These are phyloP conservation scores for Citrullus colocynthis DNA, from an alignment of 306 rosid genomes.

Conservation along the genomic window DNA sequence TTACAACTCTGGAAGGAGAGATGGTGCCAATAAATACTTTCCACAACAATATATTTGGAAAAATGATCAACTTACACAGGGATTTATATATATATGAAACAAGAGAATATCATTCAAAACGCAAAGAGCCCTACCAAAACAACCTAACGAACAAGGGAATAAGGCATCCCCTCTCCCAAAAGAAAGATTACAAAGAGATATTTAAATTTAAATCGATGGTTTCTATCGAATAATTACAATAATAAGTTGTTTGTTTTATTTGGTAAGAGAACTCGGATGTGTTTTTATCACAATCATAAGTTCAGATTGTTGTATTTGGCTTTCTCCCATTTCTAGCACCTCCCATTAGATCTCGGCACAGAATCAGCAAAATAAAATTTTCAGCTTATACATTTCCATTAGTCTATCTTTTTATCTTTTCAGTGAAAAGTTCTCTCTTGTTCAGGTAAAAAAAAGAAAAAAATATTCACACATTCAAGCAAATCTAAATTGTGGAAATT, in stretches of 20 bases:
- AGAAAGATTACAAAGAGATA: background rate
- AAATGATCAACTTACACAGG: background rate
- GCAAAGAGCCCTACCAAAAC: background rate
- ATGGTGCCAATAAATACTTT: background rate
- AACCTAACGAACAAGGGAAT: background rate
- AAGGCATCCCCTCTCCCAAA: background rate
- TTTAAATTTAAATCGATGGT: background rate
- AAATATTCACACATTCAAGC: too few relatives aligned
- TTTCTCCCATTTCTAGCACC: background rate
- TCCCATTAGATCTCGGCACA: background rate
- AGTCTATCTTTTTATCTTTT: too few relatives aligned
- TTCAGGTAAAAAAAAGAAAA: too few relatives aligned
- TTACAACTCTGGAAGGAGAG: slow-evolving; percentile 52
- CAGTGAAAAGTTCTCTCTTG: too few relatives aligned
- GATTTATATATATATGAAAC: background rate
- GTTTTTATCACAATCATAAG: background rate
- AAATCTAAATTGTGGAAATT: background rate
- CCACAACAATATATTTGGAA: background rate
- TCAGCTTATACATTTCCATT: background rate
- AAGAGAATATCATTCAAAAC: too few relatives aligned
- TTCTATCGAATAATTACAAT: background rate
- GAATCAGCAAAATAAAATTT: background rate
- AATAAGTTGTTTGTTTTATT: too few relatives aligned
- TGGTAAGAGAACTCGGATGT: background rate
- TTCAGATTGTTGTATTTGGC: background rate